Evolutionary conservation across 257 asterid genomes (phyloP).

Genomic region (Forsythia viridissima): DNA sequence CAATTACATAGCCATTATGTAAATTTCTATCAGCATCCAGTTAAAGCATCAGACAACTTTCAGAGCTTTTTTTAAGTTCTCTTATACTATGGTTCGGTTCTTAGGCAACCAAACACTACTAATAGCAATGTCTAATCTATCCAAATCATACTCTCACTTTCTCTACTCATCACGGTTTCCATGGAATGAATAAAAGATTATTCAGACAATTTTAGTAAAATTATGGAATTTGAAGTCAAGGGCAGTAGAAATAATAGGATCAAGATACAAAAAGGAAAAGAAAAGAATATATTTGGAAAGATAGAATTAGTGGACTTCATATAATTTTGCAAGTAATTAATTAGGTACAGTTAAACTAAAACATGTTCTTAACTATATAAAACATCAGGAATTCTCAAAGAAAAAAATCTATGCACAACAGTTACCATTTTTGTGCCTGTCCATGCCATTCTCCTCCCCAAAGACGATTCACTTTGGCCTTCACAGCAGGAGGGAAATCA

Average conservation of each 20-base stretch:
- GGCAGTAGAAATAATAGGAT: background rate
- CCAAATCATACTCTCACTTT: background rate
- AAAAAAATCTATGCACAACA: background rate
- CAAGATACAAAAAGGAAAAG: background rate
- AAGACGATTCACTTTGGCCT: slow-evolving; percentile 93
- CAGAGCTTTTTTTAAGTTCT: background rate
- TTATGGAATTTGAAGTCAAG: background rate
- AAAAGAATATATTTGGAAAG: background rate
- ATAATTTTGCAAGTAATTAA: background rate
- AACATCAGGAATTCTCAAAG: background rate
- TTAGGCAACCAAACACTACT: background rate
- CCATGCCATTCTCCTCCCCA: slow-evolving; percentile 99
- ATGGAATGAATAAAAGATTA: background rate
- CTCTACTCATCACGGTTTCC: background rate
- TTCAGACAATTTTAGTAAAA: background rate
- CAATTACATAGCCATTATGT: background rate
- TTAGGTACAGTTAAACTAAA: background rate
- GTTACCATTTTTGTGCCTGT: slow-evolving; percentile 95
- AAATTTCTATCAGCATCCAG: background rate
- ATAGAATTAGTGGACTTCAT: background rate
- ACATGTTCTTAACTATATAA: background rate
- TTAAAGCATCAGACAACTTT: background rate
- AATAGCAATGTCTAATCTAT: background rate
- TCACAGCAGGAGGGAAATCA: slow-evolving; percentile 95
- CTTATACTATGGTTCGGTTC: background rate